Base-by-base conservation (phyloP, 768 basidiomycete genomes). In the Rhizopogon sp. region DNA sequence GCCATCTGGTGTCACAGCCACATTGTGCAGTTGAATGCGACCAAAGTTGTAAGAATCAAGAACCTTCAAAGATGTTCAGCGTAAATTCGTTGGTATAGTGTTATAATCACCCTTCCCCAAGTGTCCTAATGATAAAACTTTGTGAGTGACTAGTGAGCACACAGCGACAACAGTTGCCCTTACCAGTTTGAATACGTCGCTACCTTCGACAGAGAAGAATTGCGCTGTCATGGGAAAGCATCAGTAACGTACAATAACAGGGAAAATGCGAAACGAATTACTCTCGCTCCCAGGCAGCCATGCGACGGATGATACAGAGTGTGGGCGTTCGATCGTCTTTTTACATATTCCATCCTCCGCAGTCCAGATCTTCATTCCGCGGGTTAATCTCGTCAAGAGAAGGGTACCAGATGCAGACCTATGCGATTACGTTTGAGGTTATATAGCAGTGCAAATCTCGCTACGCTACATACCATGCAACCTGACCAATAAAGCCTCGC, bases 301-400 rank as follows among this genome's bases (percentile, higher is more conserved):
- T 50, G 74, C 70, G 43, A 82, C 71, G n/a, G 79, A 79, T 56
- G 78, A 76, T 1, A 81, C 74, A 25, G 67, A 64, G 53, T 70
- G 70, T 49, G 68, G 69, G 8, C 81, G 73, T 50, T 79, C 76
- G 55, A 81, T 82, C 16, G 77, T 81, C 60, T 70, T 74, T 56
- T 63, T 72, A 61, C 79, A 79, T 43, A 81, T 77, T 43, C 81
- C 80, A 17, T 78, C 74, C 79, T 81, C 79, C 65, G 77, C 75
- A 3, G 71, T 76, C 80, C 80, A 81, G 51, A 81, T 68, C 63
- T 82, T 82, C 55, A 81, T 69, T 43, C 72, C 73, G 35, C 76
- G 77, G 53, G 67, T 73, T 52, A 79, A 71, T 60, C 79, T 78
- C 31, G 80, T 79, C 43, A 81, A 68, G 43, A 81, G 66, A 20